Conservation (phyloP, 164 flowering plant species). For the Brasenia schreberi region DNA sequence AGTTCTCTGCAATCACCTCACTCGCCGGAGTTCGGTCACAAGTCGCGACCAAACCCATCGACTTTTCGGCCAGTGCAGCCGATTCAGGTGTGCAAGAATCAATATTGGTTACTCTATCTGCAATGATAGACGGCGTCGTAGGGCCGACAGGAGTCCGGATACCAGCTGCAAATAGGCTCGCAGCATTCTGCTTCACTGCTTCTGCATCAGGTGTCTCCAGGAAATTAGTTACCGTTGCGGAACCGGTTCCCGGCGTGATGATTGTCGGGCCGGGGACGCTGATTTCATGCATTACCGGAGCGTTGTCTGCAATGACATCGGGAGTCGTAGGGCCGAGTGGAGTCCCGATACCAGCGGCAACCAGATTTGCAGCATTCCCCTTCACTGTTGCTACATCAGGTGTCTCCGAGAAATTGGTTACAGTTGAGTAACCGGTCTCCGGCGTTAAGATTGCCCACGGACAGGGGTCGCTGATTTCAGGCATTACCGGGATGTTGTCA, state of each 20-base stretch:
- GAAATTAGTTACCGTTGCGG: background rate
- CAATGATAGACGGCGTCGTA: background rate
- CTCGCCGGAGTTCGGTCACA: background rate
- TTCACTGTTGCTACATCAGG: background rate
- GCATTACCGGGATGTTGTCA: background rate
- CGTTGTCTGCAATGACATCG: background rate
- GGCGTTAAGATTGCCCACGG: background rate
- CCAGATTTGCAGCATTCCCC: background rate
- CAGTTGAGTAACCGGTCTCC: background rate
- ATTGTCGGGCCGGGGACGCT: background rate
- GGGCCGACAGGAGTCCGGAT: background rate
- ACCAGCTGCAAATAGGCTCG: background rate
- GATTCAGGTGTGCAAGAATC: background rate
- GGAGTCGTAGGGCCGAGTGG: background rate
- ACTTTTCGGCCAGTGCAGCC: background rate
- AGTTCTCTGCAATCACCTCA: background rate
- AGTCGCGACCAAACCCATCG: background rate
- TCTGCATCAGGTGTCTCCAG: background rate
- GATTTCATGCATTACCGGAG: background rate
- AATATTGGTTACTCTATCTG: background rate
- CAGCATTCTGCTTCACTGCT: background rate
- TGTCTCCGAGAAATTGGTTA: background rate
- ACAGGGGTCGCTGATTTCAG: background rate
- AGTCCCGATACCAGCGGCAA: background rate
- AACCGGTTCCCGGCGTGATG: background rate